Conservation (phyloP, 768 basidiomycete genomes). For the Rhodotorula toruloides region DNA sequence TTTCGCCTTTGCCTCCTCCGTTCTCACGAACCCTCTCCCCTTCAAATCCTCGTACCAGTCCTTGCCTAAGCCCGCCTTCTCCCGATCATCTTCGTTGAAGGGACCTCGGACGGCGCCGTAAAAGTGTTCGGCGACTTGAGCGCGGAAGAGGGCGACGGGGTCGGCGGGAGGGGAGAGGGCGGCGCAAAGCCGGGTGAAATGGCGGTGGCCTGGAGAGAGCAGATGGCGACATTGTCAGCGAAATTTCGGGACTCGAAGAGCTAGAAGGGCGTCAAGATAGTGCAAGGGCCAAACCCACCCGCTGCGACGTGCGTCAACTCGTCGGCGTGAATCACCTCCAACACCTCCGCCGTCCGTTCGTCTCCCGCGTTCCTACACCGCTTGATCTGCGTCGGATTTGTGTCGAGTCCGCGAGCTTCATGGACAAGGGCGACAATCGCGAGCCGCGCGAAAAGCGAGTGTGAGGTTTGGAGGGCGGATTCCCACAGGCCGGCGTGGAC, state of each 20-base stretch:
- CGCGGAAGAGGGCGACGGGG: conserved; percentile 62
- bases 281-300: conserved; percentile 40
- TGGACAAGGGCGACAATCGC: conserved; percentile 82
- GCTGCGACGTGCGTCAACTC: conserved; percentile 74
- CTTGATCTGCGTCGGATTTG: conserved; percentile 73
- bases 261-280: not conserved
- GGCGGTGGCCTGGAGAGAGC: conserved; percentile 15
- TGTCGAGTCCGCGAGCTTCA: conserved; percentile 76
- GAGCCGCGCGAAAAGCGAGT: conserved; percentile 64
- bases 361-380: conserved; percentile 64
- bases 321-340: conserved; percentile 73
- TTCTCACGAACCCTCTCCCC: conserved; percentile 51
- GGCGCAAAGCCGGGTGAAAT: conserved; percentile 21
- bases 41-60: conserved; percentile 68
- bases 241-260: not conserved
- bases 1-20: not conserved
- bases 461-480: conserved; percentile 62
- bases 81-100: conserved; percentile 70
- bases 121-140: conserved; percentile 66
- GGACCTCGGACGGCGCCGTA: conserved; percentile 70
- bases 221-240: not conserved
- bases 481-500: conserved; percentile 72
- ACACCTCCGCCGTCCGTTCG: conserved; percentile 59
- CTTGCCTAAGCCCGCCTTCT: conserved; percentile 64
- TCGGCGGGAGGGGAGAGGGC: conserved; percentile 48